These are phyloP conservation scores for Ochetophila trinervis DNA, from an alignment of 306 rosid genomes.

Conservation along the genomic window DNA sequence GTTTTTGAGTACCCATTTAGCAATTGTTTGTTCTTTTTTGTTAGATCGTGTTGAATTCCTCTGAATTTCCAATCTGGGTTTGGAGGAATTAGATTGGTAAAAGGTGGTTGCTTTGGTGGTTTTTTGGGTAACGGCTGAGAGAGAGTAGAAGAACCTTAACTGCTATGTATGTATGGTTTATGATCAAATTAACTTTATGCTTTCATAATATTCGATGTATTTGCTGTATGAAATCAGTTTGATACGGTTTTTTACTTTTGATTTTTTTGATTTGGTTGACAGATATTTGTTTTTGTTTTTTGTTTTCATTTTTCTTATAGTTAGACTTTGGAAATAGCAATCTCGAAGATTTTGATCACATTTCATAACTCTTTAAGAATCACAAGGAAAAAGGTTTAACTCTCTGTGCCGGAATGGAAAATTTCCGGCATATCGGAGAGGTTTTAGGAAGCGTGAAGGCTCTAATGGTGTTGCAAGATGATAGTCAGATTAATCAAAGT, in stretches of 20 bases:
- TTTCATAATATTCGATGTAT: background rate
- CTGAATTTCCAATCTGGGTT: slow-evolving; percentile 13
- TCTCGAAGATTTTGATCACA: slow-evolving; percentile 13
- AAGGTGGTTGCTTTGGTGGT: too few relatives aligned
- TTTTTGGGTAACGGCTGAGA: background rate
- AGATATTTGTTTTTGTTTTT: background rate
- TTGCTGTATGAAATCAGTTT: background rate
- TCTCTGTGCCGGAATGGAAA: slow-evolving; percentile 72
- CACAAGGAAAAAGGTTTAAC: background rate
- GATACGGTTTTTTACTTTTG: background rate
- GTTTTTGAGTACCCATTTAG: background rate
- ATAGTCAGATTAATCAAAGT: slow-evolving; percentile 62
- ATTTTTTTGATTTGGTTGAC: background rate
- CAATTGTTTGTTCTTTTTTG: background rate
- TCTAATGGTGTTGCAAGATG: slow-evolving; percentile 73
- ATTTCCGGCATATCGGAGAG: slow-evolving; percentile 96
- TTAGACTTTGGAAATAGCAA: background rate
- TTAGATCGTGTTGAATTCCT: slow-evolving; percentile 10
- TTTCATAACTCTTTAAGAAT: background rate
- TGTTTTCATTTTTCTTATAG: background rate
- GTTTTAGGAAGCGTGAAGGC: slow-evolving; percentile 86
- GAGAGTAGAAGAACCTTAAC: background rate
- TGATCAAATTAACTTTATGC: background rate
- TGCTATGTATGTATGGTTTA: slow-evolving; percentile 7
- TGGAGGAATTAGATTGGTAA: slow-evolving; percentile 1